phyloP scores from a whole-genome alignment of 1,139 yeast genomes.

The Pichia sp. region DNA sequence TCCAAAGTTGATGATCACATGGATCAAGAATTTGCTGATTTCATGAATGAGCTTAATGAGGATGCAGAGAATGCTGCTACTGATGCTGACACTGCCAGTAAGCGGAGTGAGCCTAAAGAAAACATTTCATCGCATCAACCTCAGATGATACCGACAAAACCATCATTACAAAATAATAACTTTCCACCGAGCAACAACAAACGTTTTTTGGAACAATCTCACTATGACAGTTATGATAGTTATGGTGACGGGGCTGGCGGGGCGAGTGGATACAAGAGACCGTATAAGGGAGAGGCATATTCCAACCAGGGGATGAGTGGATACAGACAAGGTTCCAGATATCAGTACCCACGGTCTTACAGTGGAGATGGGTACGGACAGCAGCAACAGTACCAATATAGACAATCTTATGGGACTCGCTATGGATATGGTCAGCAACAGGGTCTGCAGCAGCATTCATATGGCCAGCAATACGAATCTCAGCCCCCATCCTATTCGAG shows the following conservation, averaged over 20 bases:
- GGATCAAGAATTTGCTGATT: constrained; percentile 47
- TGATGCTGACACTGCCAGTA: neutral
- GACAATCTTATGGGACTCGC: neutral
- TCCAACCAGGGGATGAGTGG: neutral
- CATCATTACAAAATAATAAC: neutral
- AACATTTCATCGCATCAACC: neutral
- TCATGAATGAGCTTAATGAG: constrained; percentile 48
- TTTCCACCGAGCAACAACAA: neutral
- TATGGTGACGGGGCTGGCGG: neutral
- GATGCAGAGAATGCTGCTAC: constrained; percentile 18
- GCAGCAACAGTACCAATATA: neutral
- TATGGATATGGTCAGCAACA: neutral
- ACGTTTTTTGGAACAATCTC: neutral
- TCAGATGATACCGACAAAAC: neutral
- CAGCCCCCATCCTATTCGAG: neutral
- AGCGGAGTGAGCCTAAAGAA: neutral
- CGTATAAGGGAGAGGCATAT: neutral
- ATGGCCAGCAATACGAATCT: neutral
- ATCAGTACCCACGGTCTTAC: neutral
- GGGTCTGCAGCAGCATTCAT: neutral
- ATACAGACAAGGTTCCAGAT: neutral
- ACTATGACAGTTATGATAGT: neutral
- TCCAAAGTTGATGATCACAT: constrained; percentile 13
- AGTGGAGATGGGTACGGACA: neutral
- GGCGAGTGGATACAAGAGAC: neutral